Conservation (phyloP, 1,284 basidiomycete genomes). For the Ustilago cynodontis region DNA sequence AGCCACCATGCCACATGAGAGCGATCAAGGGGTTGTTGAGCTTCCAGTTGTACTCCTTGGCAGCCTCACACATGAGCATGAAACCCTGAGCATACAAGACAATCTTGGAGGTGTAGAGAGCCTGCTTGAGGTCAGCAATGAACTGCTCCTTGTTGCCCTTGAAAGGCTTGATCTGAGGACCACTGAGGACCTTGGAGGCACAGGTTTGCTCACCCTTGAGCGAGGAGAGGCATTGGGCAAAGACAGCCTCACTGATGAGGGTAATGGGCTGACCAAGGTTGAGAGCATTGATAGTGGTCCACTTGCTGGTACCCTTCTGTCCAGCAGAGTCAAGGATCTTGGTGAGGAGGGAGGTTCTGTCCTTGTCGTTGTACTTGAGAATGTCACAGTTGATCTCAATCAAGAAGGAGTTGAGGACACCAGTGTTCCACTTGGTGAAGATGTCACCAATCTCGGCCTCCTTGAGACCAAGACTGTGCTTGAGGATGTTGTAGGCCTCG, state of each 20-base stretch:
- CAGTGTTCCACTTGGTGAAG: conserved; percentile 86
- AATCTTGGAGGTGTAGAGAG: conserved; percentile 98
- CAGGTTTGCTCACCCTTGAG: conserved; percentile 97
- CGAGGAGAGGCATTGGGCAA: conserved; percentile 96
- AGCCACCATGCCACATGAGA: conserved; percentile 99
- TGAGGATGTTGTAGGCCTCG: too few species aligned
- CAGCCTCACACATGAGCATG: too few species aligned
- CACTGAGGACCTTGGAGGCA: conserved; percentile 89
- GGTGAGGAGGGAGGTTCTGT: too few species aligned
- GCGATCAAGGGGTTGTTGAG: conserved; percentile 92
- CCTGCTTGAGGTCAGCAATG: conserved; percentile 98
- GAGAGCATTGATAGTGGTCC: conserved; percentile 98
- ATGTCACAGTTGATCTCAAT: conserved; percentile 80
- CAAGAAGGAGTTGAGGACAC: conserved; percentile 98
- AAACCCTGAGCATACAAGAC: conserved; percentile 88
- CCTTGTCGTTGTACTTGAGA: conserved; percentile 82
- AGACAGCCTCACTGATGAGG: too few species aligned
- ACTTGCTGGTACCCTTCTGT: conserved; percentile 99
- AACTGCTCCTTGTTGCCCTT: too few species aligned
- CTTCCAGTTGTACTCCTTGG: conserved; percentile 83
- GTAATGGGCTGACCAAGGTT: conserved; percentile 92
- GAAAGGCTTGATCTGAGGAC: too few species aligned
- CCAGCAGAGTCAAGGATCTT: conserved; percentile 86
- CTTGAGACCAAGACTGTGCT: too few species aligned
- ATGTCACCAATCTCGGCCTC: conserved; percentile 69